These are phyloP conservation scores for Penicillium macrosclerotiorum DNA, from an alignment of 495 filamentous ascomycete genomes.

Conservation along the genomic window DNA sequence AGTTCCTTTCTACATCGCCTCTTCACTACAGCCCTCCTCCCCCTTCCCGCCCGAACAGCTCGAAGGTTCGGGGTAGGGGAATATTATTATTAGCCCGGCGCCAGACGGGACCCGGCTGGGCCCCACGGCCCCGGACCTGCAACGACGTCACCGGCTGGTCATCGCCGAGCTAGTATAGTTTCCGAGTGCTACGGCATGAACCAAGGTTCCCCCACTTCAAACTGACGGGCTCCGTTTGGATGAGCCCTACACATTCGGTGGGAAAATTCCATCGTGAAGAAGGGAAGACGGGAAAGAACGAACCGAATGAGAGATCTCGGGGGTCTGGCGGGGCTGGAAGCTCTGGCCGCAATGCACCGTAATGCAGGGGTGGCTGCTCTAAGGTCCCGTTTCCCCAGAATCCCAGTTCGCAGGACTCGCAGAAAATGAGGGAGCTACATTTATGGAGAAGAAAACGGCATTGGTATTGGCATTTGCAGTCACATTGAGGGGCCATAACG, in stretches of 20 bases:
- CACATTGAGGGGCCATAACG: conserved; percentile 20
- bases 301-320: too few species aligned
- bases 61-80: too few species aligned
- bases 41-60: too few species aligned
- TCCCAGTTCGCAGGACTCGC: too few species aligned
- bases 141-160: conserved; percentile 32
- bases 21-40: too few species aligned
- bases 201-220: conserved; percentile 1
- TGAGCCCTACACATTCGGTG: not conserved
- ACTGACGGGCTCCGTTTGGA: not conserved
- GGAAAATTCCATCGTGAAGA: too few species aligned
- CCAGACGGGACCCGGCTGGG: conserved; percentile 3
- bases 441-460: conserved; percentile 13
- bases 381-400: too few species aligned
- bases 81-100: conserved; percentile 7
- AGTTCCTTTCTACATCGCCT: too few species aligned
- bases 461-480: conserved; percentile 15
- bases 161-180: conserved; percentile 8
- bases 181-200: conserved; percentile 2
- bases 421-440: not conserved
- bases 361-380: too few species aligned
- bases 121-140: not conserved
- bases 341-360: too few species aligned
- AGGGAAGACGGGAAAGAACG: too few species aligned
- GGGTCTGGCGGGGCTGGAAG: too few species aligned